Conservation (phyloP, 441 rosid species). For the Euphorbia celastroides region DNA sequence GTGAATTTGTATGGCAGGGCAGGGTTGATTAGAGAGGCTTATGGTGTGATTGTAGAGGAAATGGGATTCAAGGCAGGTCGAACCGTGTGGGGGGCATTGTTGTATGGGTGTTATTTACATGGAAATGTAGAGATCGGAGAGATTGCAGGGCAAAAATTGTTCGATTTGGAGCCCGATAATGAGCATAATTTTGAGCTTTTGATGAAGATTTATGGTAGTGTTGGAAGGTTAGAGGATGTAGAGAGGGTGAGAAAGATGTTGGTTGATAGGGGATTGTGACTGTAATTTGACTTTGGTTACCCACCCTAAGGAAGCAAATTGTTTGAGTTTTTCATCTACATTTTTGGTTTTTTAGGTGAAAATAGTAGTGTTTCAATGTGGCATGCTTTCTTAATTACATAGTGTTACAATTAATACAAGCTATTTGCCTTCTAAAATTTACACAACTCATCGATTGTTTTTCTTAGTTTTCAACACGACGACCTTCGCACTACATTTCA, state of each 20-base stretch:
- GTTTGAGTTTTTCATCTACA: neutral
- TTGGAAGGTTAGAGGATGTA: conserved; percentile 48
- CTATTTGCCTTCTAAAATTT: too few relatives aligned
- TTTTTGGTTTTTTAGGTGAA: neutral
- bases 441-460: too few relatives aligned
- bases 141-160: conserved; percentile 61
- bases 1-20: conserved; percentile 77
- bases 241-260: conserved; percentile 62
- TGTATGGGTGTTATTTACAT: conserved; percentile 66
- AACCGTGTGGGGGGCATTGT: conserved; percentile 84
- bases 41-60: conserved; percentile 41
- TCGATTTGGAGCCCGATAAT: conserved; percentile 85
- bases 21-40: conserved; percentile 63
- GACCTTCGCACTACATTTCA: too few relatives aligned
- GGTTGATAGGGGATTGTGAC: conserved; percentile 60
- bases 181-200: conserved; percentile 75
- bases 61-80: conserved; percentile 73
- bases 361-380: too few relatives aligned
- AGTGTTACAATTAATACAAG: too few relatives aligned
- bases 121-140: conserved; percentile 58
- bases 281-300: too few relatives aligned
- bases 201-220: conserved; percentile 52
- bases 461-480: too few relatives aligned
- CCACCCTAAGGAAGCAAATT: too few relatives aligned
- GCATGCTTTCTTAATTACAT: too few relatives aligned